Evolutionary conservation across 2,329 filamentous ascomycete genomes (phyloP).

Genomic region (Nemania sp.): DNA sequence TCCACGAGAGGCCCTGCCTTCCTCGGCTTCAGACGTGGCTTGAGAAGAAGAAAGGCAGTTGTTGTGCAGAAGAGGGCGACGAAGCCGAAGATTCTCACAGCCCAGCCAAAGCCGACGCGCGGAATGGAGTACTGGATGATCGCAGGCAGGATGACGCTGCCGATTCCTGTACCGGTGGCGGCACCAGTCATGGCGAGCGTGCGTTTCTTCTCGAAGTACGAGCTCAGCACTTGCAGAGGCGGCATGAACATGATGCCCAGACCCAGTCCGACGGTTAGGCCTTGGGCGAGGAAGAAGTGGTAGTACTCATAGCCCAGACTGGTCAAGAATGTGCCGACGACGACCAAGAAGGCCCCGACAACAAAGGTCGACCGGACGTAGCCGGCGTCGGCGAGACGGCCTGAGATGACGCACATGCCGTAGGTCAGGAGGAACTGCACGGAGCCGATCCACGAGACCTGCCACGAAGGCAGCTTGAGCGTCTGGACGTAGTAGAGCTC

Average conservation of each 20-base stretch:
- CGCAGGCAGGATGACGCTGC: conserved; percentile 66
- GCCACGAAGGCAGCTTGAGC: conserved; percentile 39
- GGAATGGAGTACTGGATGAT: conserved; percentile 62
- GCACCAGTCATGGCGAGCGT: conserved; percentile 62
- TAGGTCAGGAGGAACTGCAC: conserved; percentile 42
- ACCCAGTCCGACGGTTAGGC: conserved; percentile 38
- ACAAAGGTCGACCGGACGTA: conserved; percentile 37
- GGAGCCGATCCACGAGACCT: conserved; percentile 51
- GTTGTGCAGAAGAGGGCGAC: conserved; percentile 39
- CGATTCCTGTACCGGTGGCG: conserved; percentile 62
- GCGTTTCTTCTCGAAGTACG: conserved; percentile 60
- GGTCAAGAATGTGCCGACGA: conserved; percentile 55
- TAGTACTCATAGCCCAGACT: conserved; percentile 51
- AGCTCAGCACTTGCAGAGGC: conserved; percentile 49
- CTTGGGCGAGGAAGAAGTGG: conserved; percentile 46
- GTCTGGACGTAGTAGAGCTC: conserved; percentile 48
- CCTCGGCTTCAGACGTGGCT: conserved; percentile 6
- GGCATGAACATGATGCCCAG: conserved; percentile 57
- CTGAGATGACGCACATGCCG: conserved; percentile 8
- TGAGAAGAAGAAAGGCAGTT: conserved; percentile 1
- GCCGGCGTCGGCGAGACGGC: conserved; percentile 28
- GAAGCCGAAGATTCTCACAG: conserved; percentile 63
- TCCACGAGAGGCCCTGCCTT: conserved; percentile 3
- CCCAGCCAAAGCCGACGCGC: conserved; percentile 66
- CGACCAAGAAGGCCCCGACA: conserved; percentile 34